Conservation (phyloP, 2,329 filamentous ascomycete species). For the Curvularia sp. region DNA sequence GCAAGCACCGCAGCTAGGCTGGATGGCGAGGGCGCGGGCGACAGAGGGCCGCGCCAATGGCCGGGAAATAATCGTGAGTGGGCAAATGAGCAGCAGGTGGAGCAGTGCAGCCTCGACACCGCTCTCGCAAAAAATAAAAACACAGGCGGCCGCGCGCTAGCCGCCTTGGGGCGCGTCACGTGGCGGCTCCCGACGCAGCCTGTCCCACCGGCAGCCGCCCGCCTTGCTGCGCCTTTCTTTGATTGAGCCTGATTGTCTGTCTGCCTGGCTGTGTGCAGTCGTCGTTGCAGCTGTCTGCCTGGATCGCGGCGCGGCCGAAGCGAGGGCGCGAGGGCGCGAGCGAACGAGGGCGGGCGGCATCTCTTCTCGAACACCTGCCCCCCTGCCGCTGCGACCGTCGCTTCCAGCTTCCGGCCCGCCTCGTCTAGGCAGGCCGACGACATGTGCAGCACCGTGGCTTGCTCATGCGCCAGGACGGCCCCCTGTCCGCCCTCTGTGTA, state of each 20-base stretch:
- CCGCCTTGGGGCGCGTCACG: slow-evolving; percentile 9
- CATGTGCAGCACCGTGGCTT: slow-evolving; percentile 6
- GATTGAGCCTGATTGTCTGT: slow-evolving; percentile 30
- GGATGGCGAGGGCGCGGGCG: neutral
- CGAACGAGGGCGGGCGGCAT: neutral
- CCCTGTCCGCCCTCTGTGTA: no score
- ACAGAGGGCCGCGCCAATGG: neutral
- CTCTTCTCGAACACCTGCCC: slow-evolving; percentile 5
- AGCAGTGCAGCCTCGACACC: slow-evolving; percentile 3
- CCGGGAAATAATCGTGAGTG: neutral
- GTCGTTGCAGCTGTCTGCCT: neutral
- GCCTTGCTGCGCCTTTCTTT: neutral
- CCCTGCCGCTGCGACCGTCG: slow-evolving; percentile 9
- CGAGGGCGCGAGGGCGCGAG: no score
- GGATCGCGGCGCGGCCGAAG: no score
- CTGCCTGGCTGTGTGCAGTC: slow-evolving; percentile 11
- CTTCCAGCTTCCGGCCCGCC: slow-evolving; percentile 4
- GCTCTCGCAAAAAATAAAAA: slow-evolving; percentile 6
- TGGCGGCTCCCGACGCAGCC: neutral
- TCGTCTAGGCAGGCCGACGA: slow-evolving; percentile 8
- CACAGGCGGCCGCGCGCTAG: neutral
- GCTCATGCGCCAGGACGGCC: slow-evolving; percentile 5
- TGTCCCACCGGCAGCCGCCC: slow-evolving; percentile 7
- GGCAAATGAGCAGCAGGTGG: slow-evolving; percentile 2
- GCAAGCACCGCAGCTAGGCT: no score